Conservation (phyloP, 805 yeast species). For the Kazachstania taianensis region DNA sequence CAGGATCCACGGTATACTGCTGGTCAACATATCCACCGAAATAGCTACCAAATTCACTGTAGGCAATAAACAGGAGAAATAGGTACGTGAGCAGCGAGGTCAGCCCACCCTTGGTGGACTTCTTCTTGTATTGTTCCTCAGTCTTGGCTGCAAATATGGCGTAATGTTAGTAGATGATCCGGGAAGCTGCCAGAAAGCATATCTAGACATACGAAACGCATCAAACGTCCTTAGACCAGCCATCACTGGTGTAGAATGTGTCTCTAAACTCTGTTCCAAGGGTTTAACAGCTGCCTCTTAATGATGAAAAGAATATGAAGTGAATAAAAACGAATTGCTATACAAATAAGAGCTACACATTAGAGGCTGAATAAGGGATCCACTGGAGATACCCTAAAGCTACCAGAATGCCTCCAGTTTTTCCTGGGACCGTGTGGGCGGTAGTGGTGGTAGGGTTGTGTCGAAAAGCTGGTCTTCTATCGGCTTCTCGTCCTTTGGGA, state of each 20-base stretch:
- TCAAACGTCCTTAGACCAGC: conserved; percentile 47
- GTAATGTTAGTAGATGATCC: conserved; percentile 1
- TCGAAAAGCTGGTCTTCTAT: neutral
- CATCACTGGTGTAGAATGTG: no score
- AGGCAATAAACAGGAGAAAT: conserved; percentile 55
- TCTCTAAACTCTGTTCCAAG: no score
- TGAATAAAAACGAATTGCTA: no score
- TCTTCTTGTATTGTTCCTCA: conserved; percentile 56
- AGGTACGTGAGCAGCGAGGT: conserved; percentile 58
- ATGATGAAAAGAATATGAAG: no score
- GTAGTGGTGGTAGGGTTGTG: neutral
- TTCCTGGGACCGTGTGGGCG: no score
- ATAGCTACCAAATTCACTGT: conserved; percentile 78
- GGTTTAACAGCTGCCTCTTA: no score
- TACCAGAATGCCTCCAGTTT: no score
- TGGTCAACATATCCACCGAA: conserved; percentile 75
- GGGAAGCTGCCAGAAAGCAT: neutral
- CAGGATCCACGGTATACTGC: conserved; percentile 64
- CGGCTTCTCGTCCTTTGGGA: neutral
- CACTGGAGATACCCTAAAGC: no score
- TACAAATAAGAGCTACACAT: no score
- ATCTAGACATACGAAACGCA: conserved; percentile 49
- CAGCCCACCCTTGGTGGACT: conserved; percentile 68
- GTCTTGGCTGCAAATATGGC: conserved; percentile 37
- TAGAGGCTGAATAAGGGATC: no score